Base-by-base conservation (phyloP, 257 asterid genomes). In the Lantana camara region DNA sequence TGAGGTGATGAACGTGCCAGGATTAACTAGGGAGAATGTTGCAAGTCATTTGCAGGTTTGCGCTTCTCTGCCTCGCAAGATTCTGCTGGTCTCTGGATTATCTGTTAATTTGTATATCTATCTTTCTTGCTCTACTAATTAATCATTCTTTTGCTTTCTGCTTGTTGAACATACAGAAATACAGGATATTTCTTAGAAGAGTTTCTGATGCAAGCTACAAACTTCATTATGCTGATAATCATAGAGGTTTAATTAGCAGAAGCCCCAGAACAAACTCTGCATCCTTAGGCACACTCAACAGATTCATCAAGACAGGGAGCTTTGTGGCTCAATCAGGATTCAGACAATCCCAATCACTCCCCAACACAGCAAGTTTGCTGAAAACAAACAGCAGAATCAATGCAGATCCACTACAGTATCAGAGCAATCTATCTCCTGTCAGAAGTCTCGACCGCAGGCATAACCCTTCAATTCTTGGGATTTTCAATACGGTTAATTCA, bases 1-100 rank as follows among this genome's bases (percentile, higher is more conserved):
- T 0, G 80, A 77, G 52, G 56, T 71, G 2, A 86, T 86, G 91
- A 48, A 72, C 67, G 83, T 79, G 22, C 90, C 91, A 0, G 80
- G 81, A 30, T 23, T 86, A 38, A 83, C 88, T 9, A 79, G 83
- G 69, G 75, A 72, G 69, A 75, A 83, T 70, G 82, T 86, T n/a
- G 95, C 95, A 7, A 86, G 95, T 55, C 95, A 86, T 72, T 69
- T 86, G 54, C 91, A 86, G 95, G 95, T 86, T 53, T 40, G 9
- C 41, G 47, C 23, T 55, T 51, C 3, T 32, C 9, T 22, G 16
- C 51, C 64, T 6, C 21, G 2, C 12, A 37, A 37, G 44, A 37
- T 42, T 3, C 14, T 42, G 6, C 13, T 42, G 16, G n/a, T 14
- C 4, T 42, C 3, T 42, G 4, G 17, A 44, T 44, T 44, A 16